A percentile compares a stretch with the other conserved stretches of the same genome.
These are phyloP conservation scores for Zygosaccharomyces gambellarensis DNA, from an alignment of 805 yeast genomes.

Conservation along the genomic window DNA sequence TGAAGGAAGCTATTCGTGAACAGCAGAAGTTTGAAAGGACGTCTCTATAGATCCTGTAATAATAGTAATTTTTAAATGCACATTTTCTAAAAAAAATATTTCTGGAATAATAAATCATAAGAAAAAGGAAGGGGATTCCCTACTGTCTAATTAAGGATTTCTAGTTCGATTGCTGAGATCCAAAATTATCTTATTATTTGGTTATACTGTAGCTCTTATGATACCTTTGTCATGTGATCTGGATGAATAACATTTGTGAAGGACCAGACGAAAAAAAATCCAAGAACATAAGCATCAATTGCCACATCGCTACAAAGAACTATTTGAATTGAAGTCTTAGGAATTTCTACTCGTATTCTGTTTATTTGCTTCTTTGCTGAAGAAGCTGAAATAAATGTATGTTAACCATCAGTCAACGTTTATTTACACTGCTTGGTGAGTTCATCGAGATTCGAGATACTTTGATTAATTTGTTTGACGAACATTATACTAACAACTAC, in stretches of 20 bases:
- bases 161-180: neutral
- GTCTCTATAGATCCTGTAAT: neutral
- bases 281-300: neutral
- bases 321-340: neutral
- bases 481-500: neutral
- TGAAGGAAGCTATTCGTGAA: conserved; percentile 52
- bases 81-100: neutral
- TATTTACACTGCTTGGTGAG: neutral
- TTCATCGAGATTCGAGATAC: neutral
- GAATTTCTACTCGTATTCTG: neutral
- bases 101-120: no score
- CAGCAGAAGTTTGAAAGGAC: conserved; percentile 51
- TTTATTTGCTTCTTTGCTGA: neutral
- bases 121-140: neutral
- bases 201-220: neutral
- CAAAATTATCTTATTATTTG: neutral
- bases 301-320: neutral
- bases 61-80: neutral
- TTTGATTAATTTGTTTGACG: neutral
- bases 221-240: neutral
- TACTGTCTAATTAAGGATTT: neutral
- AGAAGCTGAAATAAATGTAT: conserved; percentile 1
- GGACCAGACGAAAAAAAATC: conserved; percentile 1
- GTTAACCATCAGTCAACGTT: neutral
- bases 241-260: conserved; percentile 1